Conservation (phyloP, 2,329 filamentous ascomycete genomes). For the Fusarium verrucosum region DNA sequence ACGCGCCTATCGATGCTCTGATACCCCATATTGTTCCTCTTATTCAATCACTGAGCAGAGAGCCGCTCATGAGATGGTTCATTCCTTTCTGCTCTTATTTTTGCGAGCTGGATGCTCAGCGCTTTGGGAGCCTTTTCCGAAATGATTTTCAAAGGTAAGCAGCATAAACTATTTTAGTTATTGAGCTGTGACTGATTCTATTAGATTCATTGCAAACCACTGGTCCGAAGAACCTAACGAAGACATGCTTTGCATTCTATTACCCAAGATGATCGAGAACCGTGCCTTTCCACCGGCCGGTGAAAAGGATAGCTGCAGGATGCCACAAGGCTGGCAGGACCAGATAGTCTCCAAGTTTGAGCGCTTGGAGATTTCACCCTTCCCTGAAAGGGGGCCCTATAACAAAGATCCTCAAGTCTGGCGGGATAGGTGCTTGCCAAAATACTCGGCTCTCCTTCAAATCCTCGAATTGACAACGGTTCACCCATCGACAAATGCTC, state of each 20-base stretch:
- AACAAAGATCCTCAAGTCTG: constrained; percentile 70
- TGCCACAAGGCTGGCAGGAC: constrained; percentile 76
- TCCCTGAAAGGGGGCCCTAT: constrained; percentile 70
- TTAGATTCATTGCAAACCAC: constrained; percentile 77
- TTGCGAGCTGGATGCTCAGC: constrained; percentile 74
- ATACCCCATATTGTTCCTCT: constrained; percentile 75
- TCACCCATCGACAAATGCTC: constrained; percentile 72
- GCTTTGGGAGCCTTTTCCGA: constrained; percentile 82
- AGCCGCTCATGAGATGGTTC: constrained; percentile 76
- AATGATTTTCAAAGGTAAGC: constrained; percentile 80
- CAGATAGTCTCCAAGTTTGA: constrained; percentile 77
- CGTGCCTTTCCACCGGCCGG: constrained; percentile 63
- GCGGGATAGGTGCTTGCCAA: constrained; percentile 70
- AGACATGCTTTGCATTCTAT: constrained; percentile 72
- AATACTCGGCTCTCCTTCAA: constrained; percentile 73
- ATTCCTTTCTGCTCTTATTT: constrained; percentile 86
- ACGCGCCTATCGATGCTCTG: constrained; percentile 80
- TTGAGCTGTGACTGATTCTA: constrained; percentile 25
- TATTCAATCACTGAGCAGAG: constrained; percentile 70
- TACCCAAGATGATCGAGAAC: constrained; percentile 70
- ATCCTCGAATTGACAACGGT: constrained; percentile 69
- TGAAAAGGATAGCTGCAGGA: constrained; percentile 62
- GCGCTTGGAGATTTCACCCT: constrained; percentile 69
- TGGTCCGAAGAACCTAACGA: constrained; percentile 75
- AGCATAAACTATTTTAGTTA: constrained; percentile 29